Base-by-base conservation (phyloP, 2,329 filamentous ascomycete species). In the Talaromyces sp. region DNA sequence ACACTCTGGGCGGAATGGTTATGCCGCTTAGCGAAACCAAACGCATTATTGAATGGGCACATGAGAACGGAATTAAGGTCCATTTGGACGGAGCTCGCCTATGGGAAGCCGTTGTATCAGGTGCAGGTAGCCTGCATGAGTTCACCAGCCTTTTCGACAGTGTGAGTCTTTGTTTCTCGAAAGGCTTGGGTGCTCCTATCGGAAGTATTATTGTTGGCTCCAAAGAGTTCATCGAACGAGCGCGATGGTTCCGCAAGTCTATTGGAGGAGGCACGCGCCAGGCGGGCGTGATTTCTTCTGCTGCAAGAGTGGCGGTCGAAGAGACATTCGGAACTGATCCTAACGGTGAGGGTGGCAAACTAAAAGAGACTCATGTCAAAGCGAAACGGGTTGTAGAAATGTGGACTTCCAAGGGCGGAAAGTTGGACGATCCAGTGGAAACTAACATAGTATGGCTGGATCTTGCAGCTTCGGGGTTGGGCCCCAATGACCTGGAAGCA, bases 391-490 rank as follows among this genome's bases (percentile, higher is more conserved):
- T 92, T 26, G 85, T 82, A 27, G 76, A 79, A 32, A 73, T 89
- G 64, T 96, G 91, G 91, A 82, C 79, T 5, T 77, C 76, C 17
- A 78, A 87, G 56, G 91, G 91, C 4, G 91, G 91, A 1, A 85
- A 83, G 74, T 75, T 91, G 60, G 74, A 81, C 21, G 80, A 87
- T 61, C 88, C 89, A 0, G 87, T 89, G 1, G 87, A 96, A 70
- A 95, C 91, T n/a, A 96, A 96, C 75, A 95, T 96, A 90, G 85
- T 91, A 35, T 96, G 90, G 91, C 69, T 95, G 61, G 88, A 95
- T 72, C 77, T 94, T 17, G 82, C 85, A 31, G 81, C 81, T 1
- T 82, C 84, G 11, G 83, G 84, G 0, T 71, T 87, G 32, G 75
- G 78, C 3, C 71, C 71, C 4, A 79, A 82, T 56, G 78, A 82